Conservation (phyloP, 169 alveolate genomes). For the Eimeria necatrix region DNA sequence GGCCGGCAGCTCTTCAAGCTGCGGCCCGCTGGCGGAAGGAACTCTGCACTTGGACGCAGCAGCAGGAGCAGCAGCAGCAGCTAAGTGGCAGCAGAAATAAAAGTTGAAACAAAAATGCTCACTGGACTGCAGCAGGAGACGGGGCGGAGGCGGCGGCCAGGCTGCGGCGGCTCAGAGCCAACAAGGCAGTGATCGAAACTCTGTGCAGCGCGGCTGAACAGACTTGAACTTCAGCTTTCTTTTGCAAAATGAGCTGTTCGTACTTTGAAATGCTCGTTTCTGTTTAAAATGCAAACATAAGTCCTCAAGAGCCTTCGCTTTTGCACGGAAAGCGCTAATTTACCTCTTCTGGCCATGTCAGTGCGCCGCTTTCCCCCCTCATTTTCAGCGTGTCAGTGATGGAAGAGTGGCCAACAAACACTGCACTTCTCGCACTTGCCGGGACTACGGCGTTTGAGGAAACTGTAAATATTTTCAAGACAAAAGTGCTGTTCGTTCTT, state of each 20-base stretch:
- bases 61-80: not conserved
- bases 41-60: not conserved
- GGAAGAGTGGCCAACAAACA: not conserved
- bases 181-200: constrained; percentile 44
- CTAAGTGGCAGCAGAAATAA: not conserved
- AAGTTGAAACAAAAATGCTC: not conserved
- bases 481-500: too few species aligned
- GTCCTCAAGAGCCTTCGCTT: not conserved
- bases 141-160: not conserved
- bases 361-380: not conserved
- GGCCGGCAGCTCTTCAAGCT: not conserved
- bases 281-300: not conserved
- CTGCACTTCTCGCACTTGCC: not conserved
- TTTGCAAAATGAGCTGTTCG: not conserved
- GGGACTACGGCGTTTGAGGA: too few species aligned
- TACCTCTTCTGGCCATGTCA: constrained; percentile 23
- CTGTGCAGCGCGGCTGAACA: constrained; percentile 52
- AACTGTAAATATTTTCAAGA: too few species aligned
- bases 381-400: constrained; percentile 18
- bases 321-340: not conserved
- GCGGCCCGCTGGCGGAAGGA: not conserved
- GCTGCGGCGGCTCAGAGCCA: not conserved
- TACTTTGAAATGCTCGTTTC: constrained; percentile 46
- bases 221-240: not conserved
- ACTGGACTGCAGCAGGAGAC: not conserved